These are phyloP conservation scores for Sindora glabra DNA, from an alignment of 306 rosid species.

Conservation along the genomic window DNA sequence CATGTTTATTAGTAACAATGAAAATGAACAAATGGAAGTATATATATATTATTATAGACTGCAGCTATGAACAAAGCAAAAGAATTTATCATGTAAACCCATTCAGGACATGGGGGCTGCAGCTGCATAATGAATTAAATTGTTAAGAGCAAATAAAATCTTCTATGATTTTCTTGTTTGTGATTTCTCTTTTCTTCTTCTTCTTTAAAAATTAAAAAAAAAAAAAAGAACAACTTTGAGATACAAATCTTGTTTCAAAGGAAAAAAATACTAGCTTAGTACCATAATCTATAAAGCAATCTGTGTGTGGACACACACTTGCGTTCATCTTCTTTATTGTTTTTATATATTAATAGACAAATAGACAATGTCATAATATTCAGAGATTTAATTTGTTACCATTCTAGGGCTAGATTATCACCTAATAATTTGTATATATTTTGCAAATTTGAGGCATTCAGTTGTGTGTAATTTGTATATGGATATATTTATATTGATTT, in stretches of 20 bases:
- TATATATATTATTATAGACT: too few species aligned
- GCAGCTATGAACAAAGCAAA: too few species aligned
- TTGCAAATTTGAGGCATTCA: neutral
- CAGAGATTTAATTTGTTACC: too few species aligned
- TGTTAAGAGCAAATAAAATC: neutral
- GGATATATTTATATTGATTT: neutral
- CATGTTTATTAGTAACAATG: neutral
- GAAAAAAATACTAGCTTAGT: neutral
- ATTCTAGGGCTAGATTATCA: neutral
- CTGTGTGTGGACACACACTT: neutral
- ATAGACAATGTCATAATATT: too few species aligned
- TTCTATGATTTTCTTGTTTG: neutral
- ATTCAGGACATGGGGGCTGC: neutral
- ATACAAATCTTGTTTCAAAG: neutral
- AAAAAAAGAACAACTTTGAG: too few species aligned
- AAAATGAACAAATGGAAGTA: neutral
- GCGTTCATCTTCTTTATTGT: too few species aligned
- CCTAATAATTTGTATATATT: neutral
- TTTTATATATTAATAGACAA: too few species aligned
- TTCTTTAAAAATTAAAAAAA: too few species aligned
- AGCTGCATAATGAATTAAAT: neutral
- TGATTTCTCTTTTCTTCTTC: neutral
- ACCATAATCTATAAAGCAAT: neutral
- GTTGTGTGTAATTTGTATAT: slow-evolving; percentile 9
- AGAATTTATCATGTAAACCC: too few species aligned